Evolutionary conservation across 129 eudicot species (phyloP).

Genomic region (Pulicaria dysenterica): DNA sequence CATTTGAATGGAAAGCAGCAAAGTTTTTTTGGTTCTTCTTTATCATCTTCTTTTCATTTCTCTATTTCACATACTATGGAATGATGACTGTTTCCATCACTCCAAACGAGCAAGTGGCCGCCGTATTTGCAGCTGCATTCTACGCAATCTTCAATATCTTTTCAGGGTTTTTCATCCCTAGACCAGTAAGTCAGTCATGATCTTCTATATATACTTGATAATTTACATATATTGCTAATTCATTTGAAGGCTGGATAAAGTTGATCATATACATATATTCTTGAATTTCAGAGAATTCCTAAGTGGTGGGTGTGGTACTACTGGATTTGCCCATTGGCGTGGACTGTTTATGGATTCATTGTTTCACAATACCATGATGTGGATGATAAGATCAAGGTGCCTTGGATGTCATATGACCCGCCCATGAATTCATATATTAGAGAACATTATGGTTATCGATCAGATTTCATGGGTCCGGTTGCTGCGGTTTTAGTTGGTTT

Average conservation of each 20-base stretch:
- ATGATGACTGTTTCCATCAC: conserved; percentile 75
- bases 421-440: conserved; percentile 42
- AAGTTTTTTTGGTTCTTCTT: conserved; percentile 64
- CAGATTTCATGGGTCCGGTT: conserved; percentile 55
- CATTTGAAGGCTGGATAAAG: background rate
- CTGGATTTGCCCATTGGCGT: conserved; percentile 66
- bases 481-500: conserved; percentile 57
- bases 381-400: conserved; percentile 43
- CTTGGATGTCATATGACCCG: conserved; percentile 35
- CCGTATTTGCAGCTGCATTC: conserved; percentile 61
- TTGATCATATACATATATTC: background rate
- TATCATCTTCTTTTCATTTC: conserved; percentile 54
- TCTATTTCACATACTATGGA: conserved; percentile 72
- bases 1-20: conserved; percentile 52
- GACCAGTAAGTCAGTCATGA: conserved; percentile 43
- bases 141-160: conserved; percentile 57
- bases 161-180: conserved; percentile 69
- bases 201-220: background rate
- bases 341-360: conserved; percentile 62
- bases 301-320: conserved; percentile 76
- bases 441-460: conserved; percentile 46
- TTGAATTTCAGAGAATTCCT: conserved; percentile 53
- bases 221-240: background rate
- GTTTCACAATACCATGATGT: conserved; percentile 60
- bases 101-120: conserved; percentile 63